Evolutionary conservation across 2,329 filamentous ascomycete species (phyloP), one percentile per base, ranked within the genome.

Genomic region (Fusarium chaquense): DNA sequence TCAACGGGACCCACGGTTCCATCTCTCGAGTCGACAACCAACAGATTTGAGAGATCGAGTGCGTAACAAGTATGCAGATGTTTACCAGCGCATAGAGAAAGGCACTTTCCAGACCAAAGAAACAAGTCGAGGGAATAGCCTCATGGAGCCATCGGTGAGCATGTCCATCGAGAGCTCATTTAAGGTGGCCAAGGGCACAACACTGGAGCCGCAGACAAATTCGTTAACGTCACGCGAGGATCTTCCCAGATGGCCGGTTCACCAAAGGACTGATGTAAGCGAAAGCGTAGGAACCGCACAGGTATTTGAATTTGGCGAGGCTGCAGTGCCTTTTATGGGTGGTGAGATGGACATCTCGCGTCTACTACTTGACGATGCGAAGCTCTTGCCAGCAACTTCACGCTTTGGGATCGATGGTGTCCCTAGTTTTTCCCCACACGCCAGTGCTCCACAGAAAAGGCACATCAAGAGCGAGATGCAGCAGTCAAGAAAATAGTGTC

Each of bases 341-440:
- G 83, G 85, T 18, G 87, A 89, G 74, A 90, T 90, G 87, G 87
- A 88, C 53, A 88, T 90, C 46, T 87, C 86, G 18, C 83, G 87
- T 15, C 80, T 90, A 3, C 76, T 90, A 4, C 80, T 89, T n/a
- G 86, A 89, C 55, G 86, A 88, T 65, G 78, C 79, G 6, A 80
- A 80, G 60, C 58, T 76, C 5, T 58, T 64, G 11, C 77, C 73
- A 45, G 49, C 66, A 22, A 70, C 63, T 38, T 54, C 72, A 28
- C 73, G 78, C 20, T 73, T 76, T 26, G 73, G 69, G 15, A 38
- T 69, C 10, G 78, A 81, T 8, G 67, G 64, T 24, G 61, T 64
- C 26, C 73, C 71, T 16, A 65, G 64, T 15, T 58, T 76, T 12
- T 73, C 75, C 13, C 74, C 76, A 11, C 69, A 76, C 5, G 49